Percentiles rank a stretch among this genome's conserved stretches.
These are phyloP conservation scores for Fusarium papillatum DNA, from an alignment of 2,329 filamentous ascomycete species.

Conservation along the genomic window DNA sequence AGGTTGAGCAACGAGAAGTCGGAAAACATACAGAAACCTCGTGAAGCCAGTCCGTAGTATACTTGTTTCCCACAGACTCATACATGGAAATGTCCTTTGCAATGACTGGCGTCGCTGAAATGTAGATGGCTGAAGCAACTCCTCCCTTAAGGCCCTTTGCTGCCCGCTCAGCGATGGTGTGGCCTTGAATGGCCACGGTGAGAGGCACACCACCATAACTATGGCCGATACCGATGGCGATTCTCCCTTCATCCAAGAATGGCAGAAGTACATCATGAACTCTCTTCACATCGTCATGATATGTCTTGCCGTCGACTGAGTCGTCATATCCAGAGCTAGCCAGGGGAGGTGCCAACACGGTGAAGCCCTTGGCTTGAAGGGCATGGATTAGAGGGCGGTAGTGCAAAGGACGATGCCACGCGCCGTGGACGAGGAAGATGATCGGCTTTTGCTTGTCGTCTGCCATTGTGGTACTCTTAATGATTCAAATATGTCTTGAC, in stretches of 20 bases:
- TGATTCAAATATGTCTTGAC: not conserved
- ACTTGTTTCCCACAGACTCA: slow-evolving; percentile 10
- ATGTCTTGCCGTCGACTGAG: slow-evolving; percentile 10
- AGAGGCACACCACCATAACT: slow-evolving; percentile 34
- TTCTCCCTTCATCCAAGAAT: slow-evolving; percentile 13
- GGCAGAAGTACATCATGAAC: slow-evolving; percentile 5
- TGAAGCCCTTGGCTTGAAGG: slow-evolving; percentile 13
- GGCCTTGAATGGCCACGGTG: not conserved
- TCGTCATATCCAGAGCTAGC: slow-evolving; percentile 33
- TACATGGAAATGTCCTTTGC: slow-evolving; percentile 27
- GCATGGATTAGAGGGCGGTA: slow-evolving; percentile 23
- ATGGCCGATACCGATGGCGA: slow-evolving; percentile 16
- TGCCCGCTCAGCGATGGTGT: slow-evolving; percentile 14
- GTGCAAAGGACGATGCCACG: slow-evolving; percentile 33
- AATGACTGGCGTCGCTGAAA: slow-evolving; percentile 18
- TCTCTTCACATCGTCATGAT: slow-evolving; percentile 24
- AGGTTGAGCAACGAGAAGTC: too few relatives aligned
- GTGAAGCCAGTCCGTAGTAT: slow-evolving; percentile 16
- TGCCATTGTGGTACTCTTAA: not conserved
- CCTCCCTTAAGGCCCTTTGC: slow-evolving; percentile 13
- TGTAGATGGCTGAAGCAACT: slow-evolving; percentile 10
- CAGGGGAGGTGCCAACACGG: slow-evolving; percentile 14
- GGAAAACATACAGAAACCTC: slow-evolving; percentile 9
- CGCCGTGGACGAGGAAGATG: slow-evolving; percentile 29
- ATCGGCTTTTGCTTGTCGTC: slow-evolving; percentile 10